These are phyloP conservation scores for Elaeis guineensis DNA, from an alignment of 176 grass and related monocot species.

Conservation along the genomic window DNA sequence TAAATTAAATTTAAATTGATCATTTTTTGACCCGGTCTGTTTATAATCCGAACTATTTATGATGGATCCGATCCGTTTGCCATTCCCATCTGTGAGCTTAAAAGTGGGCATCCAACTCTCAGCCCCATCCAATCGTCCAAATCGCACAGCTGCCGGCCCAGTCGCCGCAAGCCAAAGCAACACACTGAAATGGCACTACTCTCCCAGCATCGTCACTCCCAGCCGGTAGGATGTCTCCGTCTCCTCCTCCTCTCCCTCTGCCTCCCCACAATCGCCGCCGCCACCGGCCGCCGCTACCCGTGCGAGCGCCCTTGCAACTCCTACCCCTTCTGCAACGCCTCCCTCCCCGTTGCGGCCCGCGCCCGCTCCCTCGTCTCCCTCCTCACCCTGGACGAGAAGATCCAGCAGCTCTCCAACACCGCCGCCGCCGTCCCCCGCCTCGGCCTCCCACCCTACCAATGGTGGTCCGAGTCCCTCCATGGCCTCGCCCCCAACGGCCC, in stretches of 20 bases:
- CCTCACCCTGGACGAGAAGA: constrained; percentile 87
- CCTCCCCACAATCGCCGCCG: neutral
- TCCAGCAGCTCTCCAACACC: constrained; percentile 79
- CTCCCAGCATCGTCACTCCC: no score
- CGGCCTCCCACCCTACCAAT: constrained; percentile 68
- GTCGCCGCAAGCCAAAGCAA: neutral
- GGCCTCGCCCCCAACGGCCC: constrained; percentile 71
- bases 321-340: constrained; percentile 62
- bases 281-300: constrained; percentile 6
- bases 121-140: neutral
- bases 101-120: neutral
- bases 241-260: neutral
- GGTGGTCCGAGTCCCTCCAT: constrained; percentile 99
- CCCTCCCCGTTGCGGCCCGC: constrained; percentile 46
- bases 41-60: no score
- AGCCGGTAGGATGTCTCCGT: no score
- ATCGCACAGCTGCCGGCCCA: no score
- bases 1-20: no score
- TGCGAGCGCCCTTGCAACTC: constrained; percentile 21
- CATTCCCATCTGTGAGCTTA: no score
- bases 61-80: no score
- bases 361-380: constrained; percentile 59
- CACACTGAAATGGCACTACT: neutral
- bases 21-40: no score
- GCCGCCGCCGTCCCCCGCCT: constrained; percentile 62